Base-by-base conservation (phyloP, 2,329 filamentous ascomycete species). In the Colletotrichum sp. region DNA sequence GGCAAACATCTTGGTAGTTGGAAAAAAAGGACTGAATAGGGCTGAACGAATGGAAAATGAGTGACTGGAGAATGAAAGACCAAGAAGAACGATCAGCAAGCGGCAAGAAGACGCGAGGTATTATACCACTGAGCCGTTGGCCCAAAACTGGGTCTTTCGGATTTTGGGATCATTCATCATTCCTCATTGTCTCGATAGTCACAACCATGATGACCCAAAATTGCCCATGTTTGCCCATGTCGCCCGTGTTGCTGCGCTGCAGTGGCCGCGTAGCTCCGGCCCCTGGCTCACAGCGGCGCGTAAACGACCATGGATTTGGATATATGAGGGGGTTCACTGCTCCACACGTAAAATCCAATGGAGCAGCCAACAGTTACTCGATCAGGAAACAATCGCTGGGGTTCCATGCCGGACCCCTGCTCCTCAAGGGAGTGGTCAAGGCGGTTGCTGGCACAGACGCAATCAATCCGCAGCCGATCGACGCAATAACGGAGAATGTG, bases 381-480 rank as follows among this genome's bases (percentile, higher is more conserved):
- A 71, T 71, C 16, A 32, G 68, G 68, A 44, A 75, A 36, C 62
- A 55, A 74, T 71, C 34, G 72, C 30, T 71, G 62, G 26, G n/a
- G 32, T 66, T 64, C 62, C 49, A 39, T 55, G 60, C 34, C 44
- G 7, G 26, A 67, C 26, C 68, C 62, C 39, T 65, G 68, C 24
- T 15, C 6, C 13, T 12, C 52, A 36, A 36, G 62, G 49, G 68
- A 13, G 21, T 68, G 28, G 36, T 28, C 65, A 36, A 24, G 64
- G 68, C 49, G 52, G 49, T 66, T 71, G n/a, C 49, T 62, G 67
- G 72, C 72, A 71, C 72, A 66, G 60, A 66, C 60, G 28, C 66
- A 75, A 71, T 75, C 55, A 71, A 75, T 49, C 15, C 34, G 69
- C 63, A 52, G 72, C 72, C 60, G 72, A 75, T 66, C 60, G 32